phyloP scores from a whole-genome alignment of 1,139 yeast genomes.

The Suhomyces anneliseae region DNA sequence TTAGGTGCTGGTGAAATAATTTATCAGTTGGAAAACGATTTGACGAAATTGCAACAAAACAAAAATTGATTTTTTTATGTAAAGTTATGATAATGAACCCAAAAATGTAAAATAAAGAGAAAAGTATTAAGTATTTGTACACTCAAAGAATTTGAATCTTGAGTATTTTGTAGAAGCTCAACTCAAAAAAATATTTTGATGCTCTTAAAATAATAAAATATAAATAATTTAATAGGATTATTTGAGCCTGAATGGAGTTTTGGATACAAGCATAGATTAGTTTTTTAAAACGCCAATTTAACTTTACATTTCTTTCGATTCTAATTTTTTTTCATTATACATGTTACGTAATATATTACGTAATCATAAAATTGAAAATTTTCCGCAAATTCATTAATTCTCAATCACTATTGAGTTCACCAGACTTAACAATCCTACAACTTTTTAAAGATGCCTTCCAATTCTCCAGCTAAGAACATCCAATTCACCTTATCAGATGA shows the following conservation, averaged over 20 bases:
- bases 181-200: too few species aligned
- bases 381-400: slow-evolving; percentile 1
- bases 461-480: slow-evolving; percentile 13
- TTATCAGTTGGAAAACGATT: slow-evolving; percentile 2
- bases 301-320: too few species aligned
- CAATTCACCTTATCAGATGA: slow-evolving; percentile 62
- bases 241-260: too few species aligned
- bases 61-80: not conserved
- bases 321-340: too few species aligned
- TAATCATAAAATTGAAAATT: slow-evolving; percentile 2
- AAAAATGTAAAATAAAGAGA: not conserved
- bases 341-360: slow-evolving; percentile 2
- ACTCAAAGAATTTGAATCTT: too few species aligned
- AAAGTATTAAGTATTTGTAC: too few species aligned
- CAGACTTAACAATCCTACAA: not conserved
- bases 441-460: slow-evolving; percentile 7
- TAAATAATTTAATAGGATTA: too few species aligned
- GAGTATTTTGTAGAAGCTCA: too few species aligned
- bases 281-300: too few species aligned
- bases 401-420: not conserved
- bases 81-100: not conserved
- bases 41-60: not conserved
- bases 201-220: too few species aligned
- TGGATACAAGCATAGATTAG: too few species aligned
- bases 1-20: slow-evolving; percentile 6